phyloP scores from a whole-genome alignment of 1,139 yeast species.

The Lodderomyces metapsilosis region DNA sequence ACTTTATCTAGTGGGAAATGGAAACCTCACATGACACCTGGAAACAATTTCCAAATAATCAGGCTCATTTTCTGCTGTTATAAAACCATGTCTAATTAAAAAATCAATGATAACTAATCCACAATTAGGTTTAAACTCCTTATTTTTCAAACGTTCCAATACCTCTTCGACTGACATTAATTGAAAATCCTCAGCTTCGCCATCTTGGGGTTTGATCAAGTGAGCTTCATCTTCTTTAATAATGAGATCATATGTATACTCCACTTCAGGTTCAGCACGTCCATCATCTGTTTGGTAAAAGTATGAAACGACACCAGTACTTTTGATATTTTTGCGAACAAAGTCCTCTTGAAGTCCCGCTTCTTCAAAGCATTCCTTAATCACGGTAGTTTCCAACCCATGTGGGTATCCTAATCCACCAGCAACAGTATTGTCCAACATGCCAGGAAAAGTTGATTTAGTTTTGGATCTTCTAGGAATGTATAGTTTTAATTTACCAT shows the following conservation, averaged over 20 bases:
- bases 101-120: slow-evolving; percentile 80
- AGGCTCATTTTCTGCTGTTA: slow-evolving; percentile 62
- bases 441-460: slow-evolving; percentile 86
- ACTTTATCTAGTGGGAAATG: slow-evolving; percentile 54
- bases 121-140: slow-evolving; percentile 87
- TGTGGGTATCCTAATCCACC: slow-evolving; percentile 90
- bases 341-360: slow-evolving; percentile 68
- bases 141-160: slow-evolving; percentile 40
- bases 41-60: slow-evolving; percentile 56
- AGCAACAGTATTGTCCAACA: slow-evolving; percentile 91
- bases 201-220: slow-evolving; percentile 74
- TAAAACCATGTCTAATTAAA: slow-evolving; percentile 73
- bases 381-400: slow-evolving; percentile 70
- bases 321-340: slow-evolving; percentile 41
- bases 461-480: slow-evolving; percentile 74
- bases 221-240: slow-evolving; percentile 48
- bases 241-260: slow-evolving; percentile 70
- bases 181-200: slow-evolving; percentile 76
- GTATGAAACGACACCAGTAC: slow-evolving; percentile 73
- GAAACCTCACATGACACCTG: slow-evolving; percentile 66
- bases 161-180: slow-evolving; percentile 64
- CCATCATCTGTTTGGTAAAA: slow-evolving; percentile 51
- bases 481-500: slow-evolving; percentile 66
- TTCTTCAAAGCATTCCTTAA: slow-evolving; percentile 88
- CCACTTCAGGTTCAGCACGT: slow-evolving; percentile 84